Evolutionary conservation across 192 early-diverging fungal genomes (phyloP), one percentile per base, ranked within the genome.

Genomic region (Podila clonocystis): DNA sequence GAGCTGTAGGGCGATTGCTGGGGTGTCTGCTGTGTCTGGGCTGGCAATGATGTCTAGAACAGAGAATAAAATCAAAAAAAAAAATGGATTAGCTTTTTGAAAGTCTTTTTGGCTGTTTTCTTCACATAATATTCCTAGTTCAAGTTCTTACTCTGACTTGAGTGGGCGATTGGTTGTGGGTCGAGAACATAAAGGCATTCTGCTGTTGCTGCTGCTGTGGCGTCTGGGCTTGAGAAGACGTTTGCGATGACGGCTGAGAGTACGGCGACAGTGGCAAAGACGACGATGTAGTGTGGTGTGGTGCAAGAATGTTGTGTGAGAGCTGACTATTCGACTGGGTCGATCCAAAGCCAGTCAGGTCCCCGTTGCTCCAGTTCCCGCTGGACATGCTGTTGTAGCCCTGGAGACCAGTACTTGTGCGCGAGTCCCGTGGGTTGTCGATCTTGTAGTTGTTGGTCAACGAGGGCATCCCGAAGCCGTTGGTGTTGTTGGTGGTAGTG

Each of bases 341-440:
- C 30, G 72, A 70, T 5, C 66, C 70, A 52, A 80, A 80, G 1
- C 61, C 70, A 15, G 70, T 33, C 28, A 80, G 72, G 8, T 69
- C 77, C 1, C 65, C 22, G 20, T 41, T 80, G 38, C 29, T 64
- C 77, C 77, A 80, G 28, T 48, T 65, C 9, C 67, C 67, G 31
- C 62, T 67, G 12, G 75, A 67, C 75, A 78, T 45, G 15, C 41
- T 66, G 48, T 41, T 72, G 22, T 80, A 80, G 26, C 74, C 58
- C 20, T 72, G 77, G 12, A 73, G 57, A 34, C 70, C 41, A 45
- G 41, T 68, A 60, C 66, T 48, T 15, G 55, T 65, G 20, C 77
- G 62, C 36, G 70, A 50, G n/a, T 80, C 77, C 26, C 71, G 41
- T 5, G 65, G 50, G 26, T 67, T 73, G 70, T 80, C 77, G 20